Evolutionary conservation across 805 yeast species (phyloP).

Genomic region (Jamesozyma gamospora): DNA sequence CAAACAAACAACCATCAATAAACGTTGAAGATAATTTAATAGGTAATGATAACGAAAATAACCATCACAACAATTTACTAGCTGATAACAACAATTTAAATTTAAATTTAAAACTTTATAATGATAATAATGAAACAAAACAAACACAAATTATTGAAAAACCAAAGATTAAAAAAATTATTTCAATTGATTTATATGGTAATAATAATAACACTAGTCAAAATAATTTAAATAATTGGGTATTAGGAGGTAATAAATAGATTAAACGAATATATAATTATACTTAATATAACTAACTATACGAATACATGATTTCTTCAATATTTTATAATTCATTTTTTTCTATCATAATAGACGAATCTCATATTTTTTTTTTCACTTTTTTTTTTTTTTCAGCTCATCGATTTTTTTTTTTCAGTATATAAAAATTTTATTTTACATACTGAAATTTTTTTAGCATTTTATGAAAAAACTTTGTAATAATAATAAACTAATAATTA

Average conservation of each 20-base stretch:
- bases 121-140: neutral
- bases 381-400: neutral
- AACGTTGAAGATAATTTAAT: slow-evolving; percentile 27
- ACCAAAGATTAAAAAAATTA: slow-evolving; percentile 19
- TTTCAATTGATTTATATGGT: slow-evolving; percentile 25
- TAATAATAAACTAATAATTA: no score
- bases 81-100: neutral
- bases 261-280: no score
- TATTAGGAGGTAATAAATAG: slow-evolving; percentile 21
- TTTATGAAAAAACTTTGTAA: no score
- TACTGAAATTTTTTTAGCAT: no score
- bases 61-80: no score
- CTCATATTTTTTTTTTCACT: neutral
- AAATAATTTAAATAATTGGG: slow-evolving; percentile 22
- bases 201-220: slow-evolving; percentile 10
- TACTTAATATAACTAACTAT: no score
- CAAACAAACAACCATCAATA: no score
- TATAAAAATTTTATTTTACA: no score
- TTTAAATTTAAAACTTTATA: slow-evolving; percentile 5
- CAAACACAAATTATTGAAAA: neutral
- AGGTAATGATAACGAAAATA: slow-evolving; percentile 8
- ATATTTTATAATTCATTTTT: no score
- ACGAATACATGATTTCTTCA: no score
- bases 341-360: no score
- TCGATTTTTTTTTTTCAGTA: neutral